Base-by-base conservation (phyloP, 1,139 yeast species). In the Debaryomyces subglobosus region DNA sequence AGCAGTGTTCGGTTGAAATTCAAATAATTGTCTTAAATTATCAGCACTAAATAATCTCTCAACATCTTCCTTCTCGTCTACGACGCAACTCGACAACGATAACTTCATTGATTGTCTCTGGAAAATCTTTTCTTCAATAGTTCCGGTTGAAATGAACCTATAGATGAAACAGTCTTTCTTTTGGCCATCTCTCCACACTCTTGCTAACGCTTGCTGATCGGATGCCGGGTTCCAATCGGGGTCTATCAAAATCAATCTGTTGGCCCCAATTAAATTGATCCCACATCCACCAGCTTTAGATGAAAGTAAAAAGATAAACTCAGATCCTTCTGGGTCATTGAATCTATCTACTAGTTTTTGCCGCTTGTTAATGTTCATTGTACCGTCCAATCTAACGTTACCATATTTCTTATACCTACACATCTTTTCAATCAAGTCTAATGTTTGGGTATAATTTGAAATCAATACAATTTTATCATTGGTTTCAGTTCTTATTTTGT, bases 161-260 rank as follows among this genome's bases (percentile, higher is more conserved):
- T 94, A 94, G 46, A 94, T 95, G 62, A 87, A 94, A 70, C 99
- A 94, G 66, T 89, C 96, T 68, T 94, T 94, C 77, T 89, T 92
- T 63, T 94, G 99, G 0, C 99, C 99, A 70, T 94, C 99, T 75
- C 99, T 86, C 99, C 99, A 94, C 3, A 94, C 97, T 66, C 99
- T 81, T 0, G 99, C 99, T 52, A 94, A 75, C 0, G 99, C 99
- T 69, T 94, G 99, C 65, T 94, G 99, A 64, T 94, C 99, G 2
- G 97, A 88, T 0, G 99, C 99, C 0, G 99, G 99, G 60, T 94
- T 94, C 99, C 99, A 94, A 67, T 95, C 99, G 0, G 99, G 99
- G 64, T 94, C 99, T 60, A 94, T 77, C 48, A 94, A 74, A 25
- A 94, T 82, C 52, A 94, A 74, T 53, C 99, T 77, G 60, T 95